phyloP scores from a whole-genome alignment of 371 early-diverging fungal genomes.

The Apophysomyces sp. region DNA sequence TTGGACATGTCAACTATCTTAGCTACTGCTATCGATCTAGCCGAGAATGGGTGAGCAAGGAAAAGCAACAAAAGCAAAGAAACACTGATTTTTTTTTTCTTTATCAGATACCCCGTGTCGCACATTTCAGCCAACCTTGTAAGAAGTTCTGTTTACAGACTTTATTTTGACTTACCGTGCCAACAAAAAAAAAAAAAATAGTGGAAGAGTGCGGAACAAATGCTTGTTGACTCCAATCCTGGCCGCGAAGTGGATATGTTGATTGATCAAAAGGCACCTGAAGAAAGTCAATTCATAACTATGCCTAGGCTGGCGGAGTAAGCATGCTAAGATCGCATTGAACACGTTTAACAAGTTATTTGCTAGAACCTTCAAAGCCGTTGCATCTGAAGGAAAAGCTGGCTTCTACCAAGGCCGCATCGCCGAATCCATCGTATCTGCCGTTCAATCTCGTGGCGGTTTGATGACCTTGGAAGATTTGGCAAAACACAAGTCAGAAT shows the following conservation, averaged over 20 bases:
- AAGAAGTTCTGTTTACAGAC: background rate
- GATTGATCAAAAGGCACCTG: constrained; percentile 62
- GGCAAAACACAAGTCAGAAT: constrained; percentile 54
- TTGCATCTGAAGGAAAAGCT: constrained; percentile 65
- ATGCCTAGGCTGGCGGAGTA: constrained; percentile 63
- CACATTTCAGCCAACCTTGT: constrained; percentile 27
- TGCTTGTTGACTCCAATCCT: constrained; percentile 45
- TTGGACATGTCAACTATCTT: constrained; percentile 61
- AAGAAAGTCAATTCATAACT: constrained; percentile 65
- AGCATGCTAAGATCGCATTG: background rate
- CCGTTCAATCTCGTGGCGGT: constrained; percentile 67
- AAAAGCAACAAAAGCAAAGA: background rate
- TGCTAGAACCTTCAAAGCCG: constrained; percentile 54
- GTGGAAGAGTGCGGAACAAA: constrained; percentile 58
- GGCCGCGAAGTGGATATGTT: constrained; percentile 51
- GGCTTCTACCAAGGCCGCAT: constrained; percentile 85
- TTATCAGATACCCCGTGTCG: constrained; percentile 43
- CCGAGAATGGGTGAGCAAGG: constrained; percentile 63
- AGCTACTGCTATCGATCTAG: constrained; percentile 69
- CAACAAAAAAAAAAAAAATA: constrained; percentile 7
- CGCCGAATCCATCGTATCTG: constrained; percentile 71
- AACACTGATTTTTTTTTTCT: constrained; percentile 5
- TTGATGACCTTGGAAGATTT: constrained; percentile 75
- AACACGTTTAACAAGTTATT: background rate
- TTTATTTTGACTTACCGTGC: background rate